Evolutionary conservation across 2,329 filamentous ascomycete species (phyloP), one percentile per base, ranked within the genome.

Genomic region (Pezicula carpinea): DNA sequence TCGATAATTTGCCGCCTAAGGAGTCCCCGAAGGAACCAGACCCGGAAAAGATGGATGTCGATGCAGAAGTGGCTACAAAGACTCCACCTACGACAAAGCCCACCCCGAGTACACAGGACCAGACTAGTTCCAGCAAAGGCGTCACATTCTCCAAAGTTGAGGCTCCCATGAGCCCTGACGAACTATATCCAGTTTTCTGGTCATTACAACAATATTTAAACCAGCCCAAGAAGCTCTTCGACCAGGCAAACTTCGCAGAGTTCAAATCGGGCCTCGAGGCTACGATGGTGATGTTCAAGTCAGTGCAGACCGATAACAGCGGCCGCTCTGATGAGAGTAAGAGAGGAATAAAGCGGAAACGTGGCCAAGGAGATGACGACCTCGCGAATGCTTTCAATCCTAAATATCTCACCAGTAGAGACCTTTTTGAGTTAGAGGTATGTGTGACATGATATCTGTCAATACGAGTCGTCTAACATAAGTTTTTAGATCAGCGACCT

Each of bases 351-450:
- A 95, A 91, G 67, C 80, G 89, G 47, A 95, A 91, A 65, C 74
- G 78, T 36, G 74, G 77, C 10, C 75, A 75, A 35, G 69, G 69
- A 22, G 79, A 80, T 6, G 77, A 80, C 46, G 83, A 85, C 51
- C 70, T 83, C 43, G 76, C 82, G 19, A 85, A 82, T 61, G 83
- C 80, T 19, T 97, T 96, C 69, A 99, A 99, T 60, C 92, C 95
- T 1, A 99, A 97, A 64, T 99, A 99, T 64, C 77, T 99, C 15
- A 99, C 93, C n/a, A 97, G 91, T 65, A 80, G 87, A 54, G 95
- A 99, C 64, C 74, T 99, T 1, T 99, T 99, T 66, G 89, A 95
- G 59, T 79, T 99, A 39, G 93, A 99, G 77, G 87, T 89, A 74
- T 50, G 70, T 60, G 42, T 19, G 36, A 5, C n/a, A 45, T 43